Base-by-base conservation (phyloP, 352 stramenopile species). In the Phytophthora meadii region DNA sequence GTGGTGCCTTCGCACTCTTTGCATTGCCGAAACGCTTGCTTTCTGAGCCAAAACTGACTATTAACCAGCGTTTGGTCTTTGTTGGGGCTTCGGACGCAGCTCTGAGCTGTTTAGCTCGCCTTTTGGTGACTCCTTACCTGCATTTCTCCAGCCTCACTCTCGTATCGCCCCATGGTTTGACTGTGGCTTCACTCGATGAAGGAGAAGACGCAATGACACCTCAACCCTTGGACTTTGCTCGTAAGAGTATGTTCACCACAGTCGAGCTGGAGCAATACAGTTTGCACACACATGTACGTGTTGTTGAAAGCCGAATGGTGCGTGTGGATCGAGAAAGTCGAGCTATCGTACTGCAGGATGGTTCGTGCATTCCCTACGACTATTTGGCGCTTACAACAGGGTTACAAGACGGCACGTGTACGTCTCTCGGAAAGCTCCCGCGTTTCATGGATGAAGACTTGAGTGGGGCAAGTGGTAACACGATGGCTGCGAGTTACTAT, bases 101-200 rank as follows among this genome's bases (percentile, higher is more conserved):
- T 10, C 59, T 97, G 11, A 81, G 88, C n/a, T 79, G 88, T 17
- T 74, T 97, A 22, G 72, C 93, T 72, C 75, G 76, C 1, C 75
- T 98, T 22, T 56, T 97, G 3, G 64, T 73, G 5, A 80, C 92
- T 12, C 88, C 88, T n/a, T 95, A 97, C 72, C 42, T 95, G 57
- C 77, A 90, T 8, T 94, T 97, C 56, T 81, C 86, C 1, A 96
- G 88, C 64, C 61, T 98, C 32, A 94, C 87, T 32, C 76, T 98
- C 30, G 74, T 98, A 9, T 92, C 87, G 14, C 88, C 90, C 0
- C 65, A 79, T 52, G 91, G 91, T 1, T 53, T 95, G 30, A 72
- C 71, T 6, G 44, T 90, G 4, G 80, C 74, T 3, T 47, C 69
- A 17, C 64, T 62, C 40, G 56, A 79, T 27, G 50, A 72, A 28